phyloP scores from a whole-genome alignment of 345 rosid genomes.

The Ricinus communis region DNA sequence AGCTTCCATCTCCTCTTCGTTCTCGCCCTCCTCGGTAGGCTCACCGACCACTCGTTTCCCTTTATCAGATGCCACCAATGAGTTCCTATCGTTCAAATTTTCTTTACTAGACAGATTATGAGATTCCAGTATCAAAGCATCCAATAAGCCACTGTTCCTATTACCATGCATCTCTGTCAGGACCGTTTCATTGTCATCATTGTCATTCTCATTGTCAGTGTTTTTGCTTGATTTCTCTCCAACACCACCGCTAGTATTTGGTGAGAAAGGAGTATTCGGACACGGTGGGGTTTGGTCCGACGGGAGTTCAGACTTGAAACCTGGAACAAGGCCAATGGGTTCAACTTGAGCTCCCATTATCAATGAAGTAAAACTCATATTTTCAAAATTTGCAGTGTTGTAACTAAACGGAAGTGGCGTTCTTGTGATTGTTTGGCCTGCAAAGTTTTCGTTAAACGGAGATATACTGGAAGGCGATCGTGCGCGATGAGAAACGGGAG shows the following conservation, averaged over 20 bases:
- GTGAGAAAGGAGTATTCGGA: conserved; percentile 21
- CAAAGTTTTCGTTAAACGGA: conserved; percentile 18
- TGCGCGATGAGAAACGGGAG: conserved; percentile 29
- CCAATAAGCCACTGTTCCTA: conserved; percentile 52
- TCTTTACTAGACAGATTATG: conserved; percentile 34
- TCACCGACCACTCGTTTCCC: conserved; percentile 22
- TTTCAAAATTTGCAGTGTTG: conserved; percentile 11
- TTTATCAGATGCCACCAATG: too few relatives aligned
- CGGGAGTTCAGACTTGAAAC: conserved; percentile 39
- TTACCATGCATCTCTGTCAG: conserved; percentile 4
- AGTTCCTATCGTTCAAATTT: conserved; percentile 11
- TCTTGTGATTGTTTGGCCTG: conserved; percentile 2
- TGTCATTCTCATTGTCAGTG: conserved; percentile 7
- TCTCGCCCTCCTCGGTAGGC: background rate
- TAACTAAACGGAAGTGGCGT: conserved; percentile 15
- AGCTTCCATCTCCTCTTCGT: background rate
- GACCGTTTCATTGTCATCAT: conserved; percentile 11
- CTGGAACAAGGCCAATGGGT: conserved; percentile 11
- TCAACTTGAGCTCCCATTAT: conserved; percentile 44
- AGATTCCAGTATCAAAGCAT: conserved; percentile 57
- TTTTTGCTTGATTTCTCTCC: conserved; percentile 6
- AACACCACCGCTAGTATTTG: conserved; percentile 14
- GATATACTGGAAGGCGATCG: conserved; percentile 15
- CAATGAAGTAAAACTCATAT: conserved; percentile 50
- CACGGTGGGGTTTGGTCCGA: conserved; percentile 45